Conservation (phyloP, 306 rosid species). For the Nissolia schottii region DNA sequence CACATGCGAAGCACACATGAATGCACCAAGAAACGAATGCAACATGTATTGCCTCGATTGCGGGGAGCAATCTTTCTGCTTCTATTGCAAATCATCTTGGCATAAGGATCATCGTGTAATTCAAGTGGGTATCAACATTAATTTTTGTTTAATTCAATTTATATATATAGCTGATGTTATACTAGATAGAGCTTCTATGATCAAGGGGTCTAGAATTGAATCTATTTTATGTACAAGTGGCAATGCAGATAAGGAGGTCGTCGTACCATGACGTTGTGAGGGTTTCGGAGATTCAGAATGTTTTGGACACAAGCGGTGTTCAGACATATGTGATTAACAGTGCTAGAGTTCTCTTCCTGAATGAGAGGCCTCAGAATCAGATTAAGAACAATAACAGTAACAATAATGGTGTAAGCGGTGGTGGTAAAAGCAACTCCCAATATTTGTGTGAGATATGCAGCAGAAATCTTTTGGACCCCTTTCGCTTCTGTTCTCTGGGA, state of each 20-base stretch:
- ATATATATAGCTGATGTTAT: too few species aligned
- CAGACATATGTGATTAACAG: constrained; percentile 71
- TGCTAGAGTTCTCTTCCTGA: constrained; percentile 63
- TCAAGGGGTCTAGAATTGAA: too few species aligned
- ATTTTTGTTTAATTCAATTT: background rate
- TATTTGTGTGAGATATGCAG: constrained; percentile 51
- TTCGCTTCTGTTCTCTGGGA: constrained; percentile 72
- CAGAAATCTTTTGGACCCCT: constrained; percentile 58
- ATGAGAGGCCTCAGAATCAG: constrained; percentile 66
- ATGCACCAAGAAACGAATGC: constrained; percentile 54
- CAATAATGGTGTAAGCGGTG: background rate
- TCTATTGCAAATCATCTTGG: constrained; percentile 48
- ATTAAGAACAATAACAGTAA: constrained; percentile 18
- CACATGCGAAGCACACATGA: constrained; percentile 34
- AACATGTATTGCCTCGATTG: constrained; percentile 71
- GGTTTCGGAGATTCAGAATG: constrained; percentile 56
- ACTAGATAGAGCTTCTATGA: too few species aligned
- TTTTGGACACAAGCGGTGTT: constrained; percentile 56
- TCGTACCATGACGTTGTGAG: constrained; percentile 72
- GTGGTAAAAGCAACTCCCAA: constrained; percentile 34
- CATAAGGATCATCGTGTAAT: constrained; percentile 64
- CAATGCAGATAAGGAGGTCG: constrained; percentile 65
- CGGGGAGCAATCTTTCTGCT: constrained; percentile 41
- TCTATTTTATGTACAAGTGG: constrained; percentile 21
- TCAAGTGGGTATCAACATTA: constrained; percentile 44